Base-by-base conservation (phyloP, 768 basidiomycete species). In the Kwoniella botswanensis region DNA sequence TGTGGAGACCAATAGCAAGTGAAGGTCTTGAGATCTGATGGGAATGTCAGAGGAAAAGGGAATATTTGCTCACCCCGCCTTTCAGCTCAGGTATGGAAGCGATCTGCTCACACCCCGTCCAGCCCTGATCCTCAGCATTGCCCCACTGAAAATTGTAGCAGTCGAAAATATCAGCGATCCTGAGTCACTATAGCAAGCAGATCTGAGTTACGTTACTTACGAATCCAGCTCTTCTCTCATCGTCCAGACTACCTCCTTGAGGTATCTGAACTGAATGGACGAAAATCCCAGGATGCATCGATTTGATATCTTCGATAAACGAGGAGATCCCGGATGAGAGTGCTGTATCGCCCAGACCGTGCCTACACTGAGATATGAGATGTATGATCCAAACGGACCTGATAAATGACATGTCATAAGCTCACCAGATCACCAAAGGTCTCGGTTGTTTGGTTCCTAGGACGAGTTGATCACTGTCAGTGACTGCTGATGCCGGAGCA, bases 341-440 rank as follows among this genome's bases (percentile, higher is more conserved):
- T 55, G 78, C 79, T 13, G 82, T 82, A 74, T 86, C 85, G 29
- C 85, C 85, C 2, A 86, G 79, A 0, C 85, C 85, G 71, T 86
- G 85, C 85, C 85, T 81, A 54, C 1, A 57, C 5, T 5, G 46
- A 21, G 24, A 6, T 52, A 52, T 21, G 15, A 52, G 50, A 4
- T 52, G 50, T 5, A 0, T 21, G 13, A 1, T 52, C 50, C 50
- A 4, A 52, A 6, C 1, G 50, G 50, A 21, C 11, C 0, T 2
- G 24, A 56, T 18, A 6, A 10, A 18, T 13, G 10, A 43, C 1
- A 67, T 17, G 50, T 35, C 35, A 35, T 35, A 9, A 24, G 69
- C 76, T 53, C 10, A 77, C 78, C 78, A 79, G 46, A 79, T 79
- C 12, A 79, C 78, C 29, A 79, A 57, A 26, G 78, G 76, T 58